Base-by-base conservation (phyloP, 78 protist genomes). In the Chrysochromulina parva region DNA sequence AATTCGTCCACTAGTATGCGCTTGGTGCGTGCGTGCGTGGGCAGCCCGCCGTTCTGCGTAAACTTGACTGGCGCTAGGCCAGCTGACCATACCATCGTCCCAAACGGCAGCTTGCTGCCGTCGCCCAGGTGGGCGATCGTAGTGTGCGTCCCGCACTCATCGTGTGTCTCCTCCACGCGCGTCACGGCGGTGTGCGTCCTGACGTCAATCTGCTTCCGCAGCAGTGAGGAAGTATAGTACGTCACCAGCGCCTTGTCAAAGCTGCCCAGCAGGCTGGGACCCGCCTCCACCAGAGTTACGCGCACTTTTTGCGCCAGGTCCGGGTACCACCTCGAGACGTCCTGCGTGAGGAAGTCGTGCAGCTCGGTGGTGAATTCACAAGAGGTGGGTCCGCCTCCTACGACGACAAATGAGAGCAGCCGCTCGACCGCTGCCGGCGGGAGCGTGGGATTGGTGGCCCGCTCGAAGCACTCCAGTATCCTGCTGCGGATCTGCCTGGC, bases 351-450 rank as follows among this genome's bases (percentile, higher is more conserved):
- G 17, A 88, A 88, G 57, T 88, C 90, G 54, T 65, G 55, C 26
- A 88, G 90, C 90, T 88, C 90, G 38, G 80, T n/a, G n/a, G 78
- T 58, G 58, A 88, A 88, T 54, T 88, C 90, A 54, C 90, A 88
- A 13, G 24, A 17, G 19, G 90, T 88, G n/a, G 90, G 90, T 9
- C 90, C 90, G 50, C 90, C 90, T 11, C 90, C 90, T 1, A 88
- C 90, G 73, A 88, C 90, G 28, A 88, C 78, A n/a, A 88, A 88
- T 1, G 65, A 19, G n/a, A 88, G 20, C 24, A 88, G 78, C 7
- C 65, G 89, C 1, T 19, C 16, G 26, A 19, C 10, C 76, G 14
- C 73, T 5, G 19, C 58, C 22, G 7, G 7, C 10, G 59, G 0
- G 26, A 53, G 17, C 9, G 6, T n/a, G 6, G 88, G 90, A 24